Evolutionary conservation across 2,329 filamentous ascomycete genomes (phyloP).

Genomic region (Zymoseptoria tritici): DNA sequence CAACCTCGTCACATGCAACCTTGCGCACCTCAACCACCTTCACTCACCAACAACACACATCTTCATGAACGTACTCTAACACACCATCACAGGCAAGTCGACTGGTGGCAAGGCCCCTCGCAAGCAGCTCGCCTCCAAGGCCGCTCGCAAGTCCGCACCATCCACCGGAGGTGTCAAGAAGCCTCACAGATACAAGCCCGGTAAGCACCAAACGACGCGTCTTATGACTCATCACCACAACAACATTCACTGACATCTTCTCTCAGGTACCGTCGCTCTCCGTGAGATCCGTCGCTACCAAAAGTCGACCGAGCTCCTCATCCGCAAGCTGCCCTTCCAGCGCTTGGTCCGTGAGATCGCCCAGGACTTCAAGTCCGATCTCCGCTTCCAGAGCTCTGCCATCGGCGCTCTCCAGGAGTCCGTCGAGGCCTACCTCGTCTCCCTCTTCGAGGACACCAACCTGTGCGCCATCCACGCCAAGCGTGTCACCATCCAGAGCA

Average conservation of each 20-base stretch:
- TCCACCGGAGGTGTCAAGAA: slow-evolving; percentile 70
- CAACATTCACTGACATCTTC: slow-evolving; percentile 19
- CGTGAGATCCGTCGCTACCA: slow-evolving; percentile 90
- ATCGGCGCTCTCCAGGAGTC: slow-evolving; percentile 91
- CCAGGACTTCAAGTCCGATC: slow-evolving; percentile 55
- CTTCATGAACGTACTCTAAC: slow-evolving; percentile 25
- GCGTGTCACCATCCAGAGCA: slow-evolving; percentile 83
- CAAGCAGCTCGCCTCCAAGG: slow-evolving; percentile 99
- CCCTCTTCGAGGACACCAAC: slow-evolving; percentile 94
- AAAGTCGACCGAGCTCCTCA: slow-evolving; percentile 76
- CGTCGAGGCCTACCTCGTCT: slow-evolving; percentile 90
- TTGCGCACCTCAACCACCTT: slow-evolving; percentile 15
- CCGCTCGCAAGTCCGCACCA: slow-evolving; percentile 94
- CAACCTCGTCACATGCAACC: slow-evolving; percentile 9
- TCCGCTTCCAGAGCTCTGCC: slow-evolving; percentile 94
- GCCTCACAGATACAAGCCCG: slow-evolving; percentile 49
- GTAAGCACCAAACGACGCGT: slow-evolving; percentile 23
- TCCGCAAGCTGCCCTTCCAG: slow-evolving; percentile 73
- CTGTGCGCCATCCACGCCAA: slow-evolving; percentile 95
- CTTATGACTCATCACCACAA: slow-evolving; percentile 6
- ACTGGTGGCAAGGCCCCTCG: slow-evolving; percentile 65
- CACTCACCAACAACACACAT: slow-evolving; percentile 10
- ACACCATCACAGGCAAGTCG: slow-evolving; percentile 55
- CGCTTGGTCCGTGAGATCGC: slow-evolving; percentile 74
- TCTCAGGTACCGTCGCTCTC: slow-evolving; percentile 68